Evolutionary conservation across 2,329 filamentous ascomycete species (phyloP).

Genomic region (Microdochium paspali): DNA sequence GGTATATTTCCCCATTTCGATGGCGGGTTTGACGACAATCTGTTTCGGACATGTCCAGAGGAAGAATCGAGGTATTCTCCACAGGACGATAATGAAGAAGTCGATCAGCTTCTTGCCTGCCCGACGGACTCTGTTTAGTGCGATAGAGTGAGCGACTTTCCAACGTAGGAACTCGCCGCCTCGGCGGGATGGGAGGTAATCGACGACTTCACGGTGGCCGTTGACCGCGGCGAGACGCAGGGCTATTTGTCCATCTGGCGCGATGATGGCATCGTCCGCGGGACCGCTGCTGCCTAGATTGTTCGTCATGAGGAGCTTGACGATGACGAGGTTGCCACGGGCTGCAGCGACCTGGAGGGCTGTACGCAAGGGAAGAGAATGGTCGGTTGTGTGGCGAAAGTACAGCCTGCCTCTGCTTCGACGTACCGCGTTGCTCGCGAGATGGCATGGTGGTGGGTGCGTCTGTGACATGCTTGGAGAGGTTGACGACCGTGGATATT

Average conservation of each 20-base stretch:
- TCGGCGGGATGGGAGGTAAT: slow-evolving; percentile 27
- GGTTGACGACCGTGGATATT: not conserved
- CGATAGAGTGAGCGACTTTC: slow-evolving; percentile 18
- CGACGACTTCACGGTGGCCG: slow-evolving; percentile 31
- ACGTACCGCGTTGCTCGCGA: not conserved
- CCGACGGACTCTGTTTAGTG: slow-evolving; percentile 14
- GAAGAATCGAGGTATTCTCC: slow-evolving; percentile 18
- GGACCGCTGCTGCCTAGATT: slow-evolving; percentile 15
- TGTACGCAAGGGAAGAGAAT: slow-evolving; percentile 24
- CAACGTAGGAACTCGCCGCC: slow-evolving; percentile 28
- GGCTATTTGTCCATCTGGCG: slow-evolving; percentile 34
- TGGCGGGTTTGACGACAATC: slow-evolving; percentile 2
- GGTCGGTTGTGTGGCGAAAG: not conserved
- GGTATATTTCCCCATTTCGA: slow-evolving; percentile 4
- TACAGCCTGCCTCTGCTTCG: not conserved
- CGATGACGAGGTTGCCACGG: slow-evolving; percentile 27
- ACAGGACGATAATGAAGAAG: slow-evolving; percentile 17
- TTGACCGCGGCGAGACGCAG: slow-evolving; percentile 31
- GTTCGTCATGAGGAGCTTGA: slow-evolving; percentile 24
- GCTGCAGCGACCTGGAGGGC: slow-evolving; percentile 33
- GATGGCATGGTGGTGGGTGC: not conserved
- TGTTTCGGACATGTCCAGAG: slow-evolving; percentile 16
- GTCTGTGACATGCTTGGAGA: not conserved
- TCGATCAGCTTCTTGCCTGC: slow-evolving; percentile 11
- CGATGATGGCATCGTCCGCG: slow-evolving; percentile 32